Base-by-base conservation (phyloP, 2,329 filamentous ascomycete species). In the Helicocarpus griseus region DNA sequence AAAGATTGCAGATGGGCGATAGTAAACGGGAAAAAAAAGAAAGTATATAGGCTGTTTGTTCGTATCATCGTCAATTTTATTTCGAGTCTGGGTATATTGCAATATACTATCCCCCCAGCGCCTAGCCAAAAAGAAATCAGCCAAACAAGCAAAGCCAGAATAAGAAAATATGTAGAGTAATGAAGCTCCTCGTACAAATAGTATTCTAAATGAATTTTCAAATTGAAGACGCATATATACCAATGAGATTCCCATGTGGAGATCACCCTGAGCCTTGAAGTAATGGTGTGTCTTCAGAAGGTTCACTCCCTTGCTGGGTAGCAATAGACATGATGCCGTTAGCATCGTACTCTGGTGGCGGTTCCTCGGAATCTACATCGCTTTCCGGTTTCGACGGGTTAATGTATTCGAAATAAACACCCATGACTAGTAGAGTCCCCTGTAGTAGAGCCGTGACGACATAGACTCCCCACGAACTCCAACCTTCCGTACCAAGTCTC, bases 391-490 rank as follows among this genome's bases (percentile, higher is more conserved):
- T 89, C 77, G 66, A 59, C 1, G 68, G 66, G 2, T 64, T 64
- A 31, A 71, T 58, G 56, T 70, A 71, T 53, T 72, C 71, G 64
- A 90, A 97, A 60, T 80, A 82, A 54, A 95, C 79, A 21, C 83
- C 89, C 85, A 98, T 86, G 22, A 67, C 73, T 39, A 98, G 75
- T 51, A 98, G 71, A 8, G 81, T 78, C 17, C 89, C 91, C 67
- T 98, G 93, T 74, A 97, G 78, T 52, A 77, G 70, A 1, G 91
- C 93, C 0, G 90, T 95, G 48, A 97, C 76, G 41, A 95, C 76
- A 63, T 91, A 94, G 13, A 97, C 84, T 8, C 89, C 83, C 93
- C 93, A 98, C 0, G 89, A 89, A 69, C 90, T 96, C 93, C 93
- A 98, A 0, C 91, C 91, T 31, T 79, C 82, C 61, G 76, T 77